Percentiles rank a stretch among this genome's conserved stretches.
Conservation (phyloP, 169 alveolate genomes). For the Plasmodium knowlesi region DNA sequence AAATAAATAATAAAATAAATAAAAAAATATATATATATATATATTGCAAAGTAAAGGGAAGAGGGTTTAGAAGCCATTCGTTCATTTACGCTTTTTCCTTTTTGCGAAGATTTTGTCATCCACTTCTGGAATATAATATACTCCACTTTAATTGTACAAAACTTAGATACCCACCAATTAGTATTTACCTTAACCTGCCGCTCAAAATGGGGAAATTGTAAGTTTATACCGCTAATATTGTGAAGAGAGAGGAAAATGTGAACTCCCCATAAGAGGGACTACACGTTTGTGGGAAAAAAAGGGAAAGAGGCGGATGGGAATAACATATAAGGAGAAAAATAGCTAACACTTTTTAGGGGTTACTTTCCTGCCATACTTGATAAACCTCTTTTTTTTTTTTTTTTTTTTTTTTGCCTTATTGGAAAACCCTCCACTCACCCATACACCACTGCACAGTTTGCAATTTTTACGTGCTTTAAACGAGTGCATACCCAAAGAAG, state of each 20-base stretch:
- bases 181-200: background rate
- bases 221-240: background rate
- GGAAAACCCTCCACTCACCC: background rate
- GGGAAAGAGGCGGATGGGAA: background rate
- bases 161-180: background rate
- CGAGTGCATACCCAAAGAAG: background rate
- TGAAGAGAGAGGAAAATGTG: background rate
- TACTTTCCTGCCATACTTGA: background rate
- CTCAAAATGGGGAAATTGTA: constrained; percentile 76
- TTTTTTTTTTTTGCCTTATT: background rate
- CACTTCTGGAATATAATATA: background rate
- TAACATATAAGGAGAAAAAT: background rate
- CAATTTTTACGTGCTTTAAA: background rate
- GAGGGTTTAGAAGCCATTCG: background rate
- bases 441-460: background rate
- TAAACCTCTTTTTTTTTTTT: too few species aligned
- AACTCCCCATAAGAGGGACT: background rate
- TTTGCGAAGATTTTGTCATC: constrained; percentile 1
- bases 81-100: background rate
- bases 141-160: background rate
- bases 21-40: too few species aligned
- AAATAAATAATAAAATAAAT: background rate
- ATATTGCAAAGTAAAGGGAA: background rate
- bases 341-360: background rate
- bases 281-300: background rate